A percentile compares a stretch with the other conserved stretches of the same genome.
phyloP scores from a whole-genome alignment of 2,329 filamentous ascomycete genomes.

The Nothophoma quercina region DNA sequence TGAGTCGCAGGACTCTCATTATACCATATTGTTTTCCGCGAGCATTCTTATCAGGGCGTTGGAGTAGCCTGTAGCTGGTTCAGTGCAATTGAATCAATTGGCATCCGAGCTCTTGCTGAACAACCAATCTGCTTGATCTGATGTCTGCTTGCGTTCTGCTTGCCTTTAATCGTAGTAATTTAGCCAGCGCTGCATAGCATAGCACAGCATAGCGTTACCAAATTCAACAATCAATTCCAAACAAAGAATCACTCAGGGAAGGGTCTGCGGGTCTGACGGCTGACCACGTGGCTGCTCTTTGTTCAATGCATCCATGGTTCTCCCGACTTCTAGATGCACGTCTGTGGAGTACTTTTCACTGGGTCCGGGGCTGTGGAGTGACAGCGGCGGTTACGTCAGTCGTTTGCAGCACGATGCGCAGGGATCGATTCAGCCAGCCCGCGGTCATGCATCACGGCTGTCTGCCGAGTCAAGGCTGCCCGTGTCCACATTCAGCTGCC shows the following conservation, averaged over 20 bases:
- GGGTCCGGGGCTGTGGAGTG: conserved; percentile 9
- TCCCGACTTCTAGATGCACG: conserved; percentile 3
- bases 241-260: not conserved
- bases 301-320: conserved; percentile 1
- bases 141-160: not conserved
- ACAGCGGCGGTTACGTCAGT: conserved; percentile 15
- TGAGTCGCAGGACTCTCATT: conserved; percentile 23
- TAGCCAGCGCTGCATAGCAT: conserved; percentile 15
- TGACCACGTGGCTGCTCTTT: conserved; percentile 9
- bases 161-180: conserved; percentile 6
- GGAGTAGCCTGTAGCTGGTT: conserved; percentile 21
- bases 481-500: conserved; percentile 12
- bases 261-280: not conserved
- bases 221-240: not conserved
- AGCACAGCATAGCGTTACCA: conserved; percentile 11
- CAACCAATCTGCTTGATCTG: not conserved
- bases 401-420: conserved; percentile 4
- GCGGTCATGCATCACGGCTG: conserved; percentile 15
- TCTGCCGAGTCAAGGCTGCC: conserved; percentile 13
- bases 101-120: conserved; percentile 19
- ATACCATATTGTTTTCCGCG: conserved; percentile 42
- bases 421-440: conserved; percentile 5
- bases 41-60: conserved; percentile 29
- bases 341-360: conserved; percentile 8
- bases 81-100: conserved; percentile 31